Evolutionary conservation across 2,329 filamentous ascomycete species (phyloP), one percentile per base, ranked within the genome.

Genomic region (Penicillium sp.): DNA sequence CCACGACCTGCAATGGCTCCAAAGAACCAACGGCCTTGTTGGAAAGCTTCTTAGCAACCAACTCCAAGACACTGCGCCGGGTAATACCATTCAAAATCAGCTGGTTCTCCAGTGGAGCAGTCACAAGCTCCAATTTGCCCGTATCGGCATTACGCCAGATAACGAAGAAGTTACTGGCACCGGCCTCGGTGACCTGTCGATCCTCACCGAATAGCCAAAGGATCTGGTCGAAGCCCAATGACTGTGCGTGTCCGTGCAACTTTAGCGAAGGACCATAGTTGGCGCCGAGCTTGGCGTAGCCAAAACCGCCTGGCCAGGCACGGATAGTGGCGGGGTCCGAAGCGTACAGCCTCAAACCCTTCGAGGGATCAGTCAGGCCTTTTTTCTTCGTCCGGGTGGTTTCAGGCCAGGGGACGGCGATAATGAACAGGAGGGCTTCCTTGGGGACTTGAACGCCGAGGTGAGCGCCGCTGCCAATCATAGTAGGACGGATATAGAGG

Each of bases 251-350:
- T 18, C 82, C 82, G 47, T 92, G 92, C 3, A 90, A 89, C 51
- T 90, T 81, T 51, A 97, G 81, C 20, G 85, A 87, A 18, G 92
- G 92, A 0, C 92, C 92, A 73, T 96, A 97, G 80, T 96, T 97
- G 58, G 92, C 92, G 52, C 92, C 92, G 31, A 97, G 84, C 77
- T 97, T 97, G 57, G 92, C 91, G 69, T 89, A 92, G 1, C 92
- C 92, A 72, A 95, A 96, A 9, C 93, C 92, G 58, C 92, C 92
- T 20, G 90, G 91, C 92, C 92, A 97, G 12, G 92, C 92, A 62
- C 92, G 88, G 55, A 96, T 86, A 79, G 88, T 90, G 73, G 96
- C 90, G 62, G 92, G 86, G 53, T 85, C 83, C 44, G 85, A 89
- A 0, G 92, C 93, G 69, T 93, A 84, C 44, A 96, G 83, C 66